Evolutionary conservation across 2,329 filamentous ascomycete genomes (phyloP).

Genomic region (Aspergillus tubingensis): DNA sequence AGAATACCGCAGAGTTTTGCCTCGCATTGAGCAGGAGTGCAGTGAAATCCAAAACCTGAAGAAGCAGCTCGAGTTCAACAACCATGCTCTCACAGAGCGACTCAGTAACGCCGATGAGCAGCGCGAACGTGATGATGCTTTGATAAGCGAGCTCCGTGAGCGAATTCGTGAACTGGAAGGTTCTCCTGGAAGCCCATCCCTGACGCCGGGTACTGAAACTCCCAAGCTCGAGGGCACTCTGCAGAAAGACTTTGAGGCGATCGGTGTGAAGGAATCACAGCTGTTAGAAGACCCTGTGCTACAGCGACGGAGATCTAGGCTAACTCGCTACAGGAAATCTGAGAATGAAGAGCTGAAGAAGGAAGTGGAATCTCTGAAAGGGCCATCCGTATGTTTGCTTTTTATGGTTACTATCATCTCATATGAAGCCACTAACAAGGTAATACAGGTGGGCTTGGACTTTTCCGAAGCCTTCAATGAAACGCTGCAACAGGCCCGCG

Average conservation of each 20-base stretch:
- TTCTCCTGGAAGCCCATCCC: constrained; percentile 40
- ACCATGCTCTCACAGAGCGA: constrained; percentile 49
- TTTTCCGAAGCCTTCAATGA: constrained; percentile 38
- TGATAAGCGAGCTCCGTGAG: constrained; percentile 46
- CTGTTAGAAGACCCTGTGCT: constrained; percentile 31
- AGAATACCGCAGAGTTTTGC: constrained; percentile 48
- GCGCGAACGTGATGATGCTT: constrained; percentile 42
- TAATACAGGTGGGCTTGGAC: constrained; percentile 28
- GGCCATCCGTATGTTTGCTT: constrained; percentile 5
- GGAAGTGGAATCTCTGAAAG: constrained; percentile 38
- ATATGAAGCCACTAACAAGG: constrained; percentile 11
- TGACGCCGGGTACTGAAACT: constrained; percentile 41
- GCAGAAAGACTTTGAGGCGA: constrained; percentile 46
- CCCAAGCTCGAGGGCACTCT: constrained; percentile 43
- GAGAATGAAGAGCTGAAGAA: constrained; percentile 45
- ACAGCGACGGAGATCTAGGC: constrained; percentile 7
- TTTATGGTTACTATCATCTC: neutral
- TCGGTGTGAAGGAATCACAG: constrained; percentile 42
- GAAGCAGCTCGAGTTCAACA: constrained; percentile 52
- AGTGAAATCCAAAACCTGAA: constrained; percentile 51
- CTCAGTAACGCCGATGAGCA: constrained; percentile 48
- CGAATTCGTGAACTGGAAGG: constrained; percentile 47
- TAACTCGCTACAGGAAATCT: constrained; percentile 37
- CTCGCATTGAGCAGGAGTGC: constrained; percentile 51
- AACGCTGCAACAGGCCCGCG: constrained; percentile 35